Base-by-base conservation (phyloP, 768 basidiomycete genomes). In the Rickenella mellea region DNA sequence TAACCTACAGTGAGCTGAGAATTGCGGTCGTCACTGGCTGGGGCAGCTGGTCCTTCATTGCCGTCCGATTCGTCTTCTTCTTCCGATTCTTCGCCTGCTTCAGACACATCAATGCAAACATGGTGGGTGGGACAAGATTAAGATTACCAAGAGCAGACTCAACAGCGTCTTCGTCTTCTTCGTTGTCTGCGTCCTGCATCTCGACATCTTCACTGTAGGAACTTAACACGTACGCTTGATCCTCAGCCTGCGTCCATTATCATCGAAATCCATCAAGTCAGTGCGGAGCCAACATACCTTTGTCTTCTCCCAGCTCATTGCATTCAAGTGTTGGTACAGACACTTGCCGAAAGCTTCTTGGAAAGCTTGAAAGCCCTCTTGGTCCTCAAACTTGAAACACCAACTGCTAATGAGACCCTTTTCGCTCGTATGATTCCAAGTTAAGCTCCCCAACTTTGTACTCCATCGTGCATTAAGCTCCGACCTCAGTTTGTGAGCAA, bases 1-100 rank as follows among this genome's bases (percentile, higher is more conserved):
- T 96, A 93, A 9, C 94, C 94, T 29, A 98, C 81, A 3, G 87
- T 88, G 27, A 98, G 73, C 48, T 90, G 86, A 5, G 87, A 85
- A 60, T 98, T 98, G 47, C 72, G 72, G 24, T 80, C 81, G 21
- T 81, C 81, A 29, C 70, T 67, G 12, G 64, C 49, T 33, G 68
- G 62, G 8, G 61, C 50, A 31, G 65, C 55, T 10, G 64, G 59
- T 31, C 55, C 58, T 37, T 59, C 60, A 19, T 72, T 71, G 40
- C 75, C 72, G 4, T 76, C 64, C 0, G 63, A 67, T 4, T 61
- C 63, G 14, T 60, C 59, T 0, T 63, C 63, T 10, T 64, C 65
- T 6, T 67, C 65, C 27, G 65, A 66, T 12, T 57, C 54, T 17
- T 61, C 61, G 17, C 56, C 51, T 22, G 57, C 60, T 28, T 61